A percentile compares a stretch with the other conserved stretches of the same genome.
Conservation (phyloP, 2,329 filamentous ascomycete genomes). For the Diaporthe nobilis region DNA sequence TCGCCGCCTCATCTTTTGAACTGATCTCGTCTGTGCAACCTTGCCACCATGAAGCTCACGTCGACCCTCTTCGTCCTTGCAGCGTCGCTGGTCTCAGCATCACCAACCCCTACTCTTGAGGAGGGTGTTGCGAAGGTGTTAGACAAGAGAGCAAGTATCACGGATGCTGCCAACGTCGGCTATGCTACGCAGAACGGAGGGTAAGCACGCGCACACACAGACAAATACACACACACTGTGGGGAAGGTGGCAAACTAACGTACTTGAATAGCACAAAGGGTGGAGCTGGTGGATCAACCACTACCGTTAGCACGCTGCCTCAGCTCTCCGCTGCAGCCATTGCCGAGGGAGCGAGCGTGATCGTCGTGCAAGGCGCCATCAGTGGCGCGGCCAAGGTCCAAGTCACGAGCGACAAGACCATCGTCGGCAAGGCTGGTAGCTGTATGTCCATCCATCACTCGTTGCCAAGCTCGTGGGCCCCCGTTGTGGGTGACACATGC, state of each 20-base stretch:
- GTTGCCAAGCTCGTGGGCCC: neutral
- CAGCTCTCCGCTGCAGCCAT: slow-evolving; percentile 61
- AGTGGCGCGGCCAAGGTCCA: slow-evolving; percentile 53
- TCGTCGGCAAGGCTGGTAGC: slow-evolving; percentile 53
- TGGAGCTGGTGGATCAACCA: slow-evolving; percentile 62
- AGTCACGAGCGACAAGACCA: slow-evolving; percentile 59
- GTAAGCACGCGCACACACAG: neutral
- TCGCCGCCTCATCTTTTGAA: too few species aligned
- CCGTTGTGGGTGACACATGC: neutral
- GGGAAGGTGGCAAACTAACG: neutral
- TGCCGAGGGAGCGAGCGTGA: slow-evolving; percentile 45
- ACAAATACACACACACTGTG: neutral
- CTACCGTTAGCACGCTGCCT: slow-evolving; percentile 61
- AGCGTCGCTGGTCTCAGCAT: slow-evolving; percentile 22
- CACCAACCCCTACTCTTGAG: slow-evolving; percentile 41
- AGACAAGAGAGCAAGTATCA: slow-evolving; percentile 43
- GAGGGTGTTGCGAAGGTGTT: slow-evolving; percentile 34
- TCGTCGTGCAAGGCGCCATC: slow-evolving; percentile 57
- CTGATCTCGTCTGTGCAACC: neutral
- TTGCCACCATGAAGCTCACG: slow-evolving; percentile 10
- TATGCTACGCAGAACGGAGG: slow-evolving; percentile 64
- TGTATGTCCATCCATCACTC: neutral
- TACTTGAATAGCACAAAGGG: slow-evolving; percentile 55
- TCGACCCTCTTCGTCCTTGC: neutral
- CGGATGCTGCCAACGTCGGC: slow-evolving; percentile 51